Base-by-base conservation (phyloP, 164 flowering plant genomes). In the Amborella trichopoda region DNA sequence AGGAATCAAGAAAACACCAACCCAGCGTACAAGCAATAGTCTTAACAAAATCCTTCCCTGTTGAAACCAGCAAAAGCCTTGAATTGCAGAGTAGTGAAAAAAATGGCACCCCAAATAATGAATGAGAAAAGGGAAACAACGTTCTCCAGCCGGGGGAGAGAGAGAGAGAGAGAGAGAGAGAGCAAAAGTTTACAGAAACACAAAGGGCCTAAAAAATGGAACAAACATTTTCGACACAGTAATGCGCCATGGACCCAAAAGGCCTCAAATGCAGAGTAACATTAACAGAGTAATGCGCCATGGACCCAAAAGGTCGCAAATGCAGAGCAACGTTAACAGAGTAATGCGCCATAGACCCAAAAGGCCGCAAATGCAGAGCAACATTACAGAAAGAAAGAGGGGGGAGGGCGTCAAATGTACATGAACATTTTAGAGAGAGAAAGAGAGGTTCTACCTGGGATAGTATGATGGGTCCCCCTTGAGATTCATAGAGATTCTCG, bases 391-490 rank as follows among this genome's bases (percentile, higher is more conserved):
- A 30, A 24, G n/a, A 16, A 34, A 2, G 19, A 12, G 11, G 19
- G 38, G 18, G 19, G 3, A 42, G 25, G 14, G 11, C 14, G 33
- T 20, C n/a, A 47, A 14, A 36, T 14, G 14, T n/a, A n/a, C n/a
- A n/a, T n/a, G n/a, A n/a, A 27, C 40, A 24, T 55, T 78, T 85
- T 73, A 77, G 86, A 54, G 86, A 79, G 19, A 82, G 72, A 48
- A 82, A 5, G 6, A 6, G n/a, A 8, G 5, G 16, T 37, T 8
- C 6, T n/a, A 37, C 41, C 41, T 37, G 41, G 19, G 41, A 37
- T 14, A 37, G n/a, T 8, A 37, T 78, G 23, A 82, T 82, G 10
- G 91, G 91, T 32, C 91, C 91, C 24, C 91, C 91, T 54, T 82
- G 86, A 16, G 91, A 73, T 30, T 72, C 81, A 60, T 63, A 82